A percentile compares a stretch with the other conserved stretches of the same genome.
These are phyloP conservation scores for Jackrogersella minutella DNA, from an alignment of 495 filamentous ascomycete species.

Conservation along the genomic window DNA sequence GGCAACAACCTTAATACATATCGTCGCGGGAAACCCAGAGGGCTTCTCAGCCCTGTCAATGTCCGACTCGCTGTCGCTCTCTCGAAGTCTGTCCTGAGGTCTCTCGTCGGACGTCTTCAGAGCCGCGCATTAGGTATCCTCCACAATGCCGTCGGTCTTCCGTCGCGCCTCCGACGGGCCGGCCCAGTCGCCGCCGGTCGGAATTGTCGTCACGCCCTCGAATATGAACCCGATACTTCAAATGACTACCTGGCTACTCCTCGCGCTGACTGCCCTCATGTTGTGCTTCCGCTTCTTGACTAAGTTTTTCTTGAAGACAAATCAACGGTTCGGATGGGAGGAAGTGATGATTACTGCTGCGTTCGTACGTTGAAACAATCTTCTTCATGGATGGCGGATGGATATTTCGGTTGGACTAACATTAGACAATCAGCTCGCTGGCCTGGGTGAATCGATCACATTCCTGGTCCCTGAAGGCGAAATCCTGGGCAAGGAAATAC, in stretches of 20 bases:
- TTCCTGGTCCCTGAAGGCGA: conserved; percentile 27
- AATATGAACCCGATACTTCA: conserved; percentile 41
- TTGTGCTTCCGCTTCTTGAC: conserved; percentile 39
- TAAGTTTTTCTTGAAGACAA: conserved; percentile 40
- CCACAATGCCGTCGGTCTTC: conserved; percentile 24
- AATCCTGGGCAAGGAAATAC: conserved; percentile 32
- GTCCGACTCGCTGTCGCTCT: conserved; percentile 29
- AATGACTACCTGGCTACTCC: conserved; percentile 41
- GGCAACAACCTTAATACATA: conserved; percentile 25
- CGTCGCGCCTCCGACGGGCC: conserved; percentile 23
- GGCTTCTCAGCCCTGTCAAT: conserved; percentile 33
- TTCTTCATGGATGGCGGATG: background rate
- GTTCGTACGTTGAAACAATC: conserved; percentile 32
- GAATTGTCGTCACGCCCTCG: conserved; percentile 33
- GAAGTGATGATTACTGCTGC: conserved; percentile 36
- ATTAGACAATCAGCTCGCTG: conserved; percentile 23
- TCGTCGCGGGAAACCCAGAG: conserved; percentile 28
- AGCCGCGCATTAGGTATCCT: background rate
- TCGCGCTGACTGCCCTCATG: conserved; percentile 39
- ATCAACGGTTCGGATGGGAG: conserved; percentile 33
- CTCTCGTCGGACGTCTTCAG: conserved; percentile 5
- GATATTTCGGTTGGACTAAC: conserved; percentile 11
- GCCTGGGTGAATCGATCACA: conserved; percentile 38
- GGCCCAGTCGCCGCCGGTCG: conserved; percentile 13
- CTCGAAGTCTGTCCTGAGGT: conserved; percentile 19